These are phyloP conservation scores for Hypoxylon sp. DNA, from an alignment of 2,329 filamentous ascomycete species.

Conservation along the genomic window DNA sequence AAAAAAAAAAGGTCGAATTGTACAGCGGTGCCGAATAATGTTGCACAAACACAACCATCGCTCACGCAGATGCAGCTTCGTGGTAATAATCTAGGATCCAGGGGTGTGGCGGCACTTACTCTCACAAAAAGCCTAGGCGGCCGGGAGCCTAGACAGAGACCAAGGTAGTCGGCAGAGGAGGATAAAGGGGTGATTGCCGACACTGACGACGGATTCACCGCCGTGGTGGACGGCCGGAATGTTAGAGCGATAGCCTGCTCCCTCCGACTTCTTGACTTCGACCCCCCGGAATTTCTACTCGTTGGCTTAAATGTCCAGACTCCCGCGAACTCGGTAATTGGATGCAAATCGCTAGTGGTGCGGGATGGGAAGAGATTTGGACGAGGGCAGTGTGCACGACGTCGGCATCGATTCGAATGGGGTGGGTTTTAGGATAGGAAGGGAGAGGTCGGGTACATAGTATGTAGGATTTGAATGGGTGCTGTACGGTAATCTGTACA, in stretches of 20 bases:
- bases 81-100: slow-evolving; percentile 34
- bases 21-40: slow-evolving; percentile 27
- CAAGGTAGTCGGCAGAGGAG: slow-evolving; percentile 43
- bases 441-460: slow-evolving; percentile 37
- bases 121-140: slow-evolving; percentile 53
- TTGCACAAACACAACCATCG: slow-evolving; percentile 38
- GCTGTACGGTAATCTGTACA: slow-evolving; percentile 42
- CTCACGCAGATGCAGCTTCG: slow-evolving; percentile 35
- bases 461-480: slow-evolving; percentile 40
- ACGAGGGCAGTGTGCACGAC: slow-evolving; percentile 36
- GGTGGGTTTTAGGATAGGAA: slow-evolving; percentile 32
- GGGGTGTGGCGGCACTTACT: slow-evolving; percentile 48
- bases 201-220: slow-evolving; percentile 45
- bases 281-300: slow-evolving; percentile 42
- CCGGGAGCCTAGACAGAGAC: slow-evolving; percentile 55
- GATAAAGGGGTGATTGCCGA: slow-evolving; percentile 44
- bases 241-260: slow-evolving; percentile 43
- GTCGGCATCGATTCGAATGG: slow-evolving; percentile 45
- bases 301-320: slow-evolving; percentile 34
- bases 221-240: slow-evolving; percentile 42
- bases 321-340: slow-evolving; percentile 38
- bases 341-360: slow-evolving; percentile 32
- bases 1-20: slow-evolving; percentile 31
- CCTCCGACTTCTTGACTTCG: slow-evolving; percentile 29
- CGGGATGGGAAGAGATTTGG: slow-evolving; percentile 19